These are phyloP conservation scores for Tieghemostelium lacteum DNA, from an alignment of 78 protist species.

Conservation along the genomic window DNA sequence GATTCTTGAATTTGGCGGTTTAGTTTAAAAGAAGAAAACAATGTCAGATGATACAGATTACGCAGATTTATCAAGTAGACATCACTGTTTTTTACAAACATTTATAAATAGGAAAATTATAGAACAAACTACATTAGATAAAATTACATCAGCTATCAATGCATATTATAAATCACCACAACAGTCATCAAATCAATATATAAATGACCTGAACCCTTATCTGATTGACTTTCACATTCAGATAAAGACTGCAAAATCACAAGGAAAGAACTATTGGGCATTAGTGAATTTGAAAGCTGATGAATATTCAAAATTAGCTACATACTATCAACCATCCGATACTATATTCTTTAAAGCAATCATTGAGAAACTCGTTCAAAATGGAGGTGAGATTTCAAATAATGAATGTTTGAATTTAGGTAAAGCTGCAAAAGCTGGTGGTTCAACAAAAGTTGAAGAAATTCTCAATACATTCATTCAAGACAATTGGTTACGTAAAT, in stretches of 20 bases:
- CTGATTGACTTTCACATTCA: background rate
- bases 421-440: background rate
- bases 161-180: background rate
- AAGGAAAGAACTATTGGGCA: background rate
- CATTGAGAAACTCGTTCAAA: background rate
- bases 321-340: conserved; percentile 4
- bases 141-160: background rate
- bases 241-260: background rate
- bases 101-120: conserved; percentile 23
- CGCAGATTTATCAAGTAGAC: background rate
- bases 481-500: conserved; percentile 48
- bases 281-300: conserved; percentile 32
- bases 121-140: conserved; percentile 7
- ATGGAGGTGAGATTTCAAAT: conserved; percentile 33
- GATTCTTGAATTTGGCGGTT: too few species aligned
- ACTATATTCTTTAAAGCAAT: conserved; percentile 16
- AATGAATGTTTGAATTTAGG: conserved; percentile 1
- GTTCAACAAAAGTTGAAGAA: conserved; percentile 22
- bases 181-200: background rate
- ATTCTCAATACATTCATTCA: background rate
- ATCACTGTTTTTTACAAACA: conserved; percentile 22
- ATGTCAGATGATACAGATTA: too few species aligned
- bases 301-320: conserved; percentile 22
- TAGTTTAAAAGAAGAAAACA: too few species aligned
- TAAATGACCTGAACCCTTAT: background rate